Evolutionary conservation across 805 yeast species (phyloP).

Genomic region (Starmerella etchellsii): DNA sequence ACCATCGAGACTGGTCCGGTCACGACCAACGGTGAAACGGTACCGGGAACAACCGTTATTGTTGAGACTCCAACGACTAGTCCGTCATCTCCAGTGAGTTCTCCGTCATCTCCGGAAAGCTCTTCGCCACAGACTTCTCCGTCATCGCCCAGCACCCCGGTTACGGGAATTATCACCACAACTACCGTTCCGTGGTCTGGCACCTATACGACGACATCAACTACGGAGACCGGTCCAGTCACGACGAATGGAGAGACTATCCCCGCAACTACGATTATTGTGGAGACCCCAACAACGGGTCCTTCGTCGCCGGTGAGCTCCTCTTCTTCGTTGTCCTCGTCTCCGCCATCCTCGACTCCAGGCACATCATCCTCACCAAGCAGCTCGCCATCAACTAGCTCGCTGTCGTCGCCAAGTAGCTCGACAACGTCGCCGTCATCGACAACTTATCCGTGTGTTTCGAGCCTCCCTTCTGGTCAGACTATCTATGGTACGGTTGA

Average conservation of each 20-base stretch:
- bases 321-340: background rate
- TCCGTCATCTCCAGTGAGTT: too few relatives aligned
- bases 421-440: too few relatives aligned
- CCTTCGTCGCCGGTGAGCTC: too few relatives aligned
- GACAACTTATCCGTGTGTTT: background rate
- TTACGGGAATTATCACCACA: background rate
- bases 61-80: background rate
- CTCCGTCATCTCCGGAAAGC: too few relatives aligned
- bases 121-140: conserved; percentile 1
- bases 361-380: background rate
- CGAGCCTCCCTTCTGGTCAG: background rate
- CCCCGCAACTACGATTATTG: conserved; percentile 3
- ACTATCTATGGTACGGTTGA: too few relatives aligned
- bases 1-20: background rate
- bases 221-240: background rate
- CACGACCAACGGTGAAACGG: background rate
- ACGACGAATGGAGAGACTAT: conserved; percentile 3
- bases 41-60: background rate
- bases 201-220: conserved; percentile 2
- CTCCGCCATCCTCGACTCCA: too few relatives aligned
- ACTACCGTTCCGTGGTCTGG: conserved; percentile 3
- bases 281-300: conserved; percentile 1
- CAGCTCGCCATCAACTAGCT: background rate
- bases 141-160: background rate
- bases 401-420: background rate